Base-by-base conservation (phyloP, 345 rosid genomes). In the Cardamine resedifolia region DNA sequence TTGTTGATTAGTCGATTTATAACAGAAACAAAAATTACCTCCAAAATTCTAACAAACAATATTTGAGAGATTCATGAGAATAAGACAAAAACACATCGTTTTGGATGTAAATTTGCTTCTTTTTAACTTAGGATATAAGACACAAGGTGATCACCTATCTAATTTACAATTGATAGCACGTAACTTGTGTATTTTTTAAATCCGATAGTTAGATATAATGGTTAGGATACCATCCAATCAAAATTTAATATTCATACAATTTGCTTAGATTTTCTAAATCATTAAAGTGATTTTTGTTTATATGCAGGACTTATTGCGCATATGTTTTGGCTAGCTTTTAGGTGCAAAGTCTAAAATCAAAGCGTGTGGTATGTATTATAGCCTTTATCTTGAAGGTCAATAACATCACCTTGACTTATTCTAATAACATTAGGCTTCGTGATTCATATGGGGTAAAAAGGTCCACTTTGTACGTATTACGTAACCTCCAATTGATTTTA, bases 391-490 rank as follows among this genome's bases (percentile, higher is more conserved):
- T 34, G 36, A 62, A 55, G 23, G 79, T 76, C 70, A 55, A 76
- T 19, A 47, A 69, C 58, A 60, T 62, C 63, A 60, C 56, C 74
- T 44, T 75, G 70, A 75, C 64, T 45, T 69, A 36, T 75, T 43
- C 64, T 26, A 55, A 41, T 10, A 41, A 12, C 58, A 55, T 55
- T 39, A 68, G 58, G 65, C 39, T 45, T 47, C 50, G 51, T 62
- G 26, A 43, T 33, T 55, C 24, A 24, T 15, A 27, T 49, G 43
- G 5, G 20, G 41, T 50, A 7, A 60, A 67, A 43, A 60, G 78
- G 69, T 52, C 78, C 69, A 51, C 74, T 52, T 75, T 75, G 64
- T 52, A 68, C 64, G 64, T 75, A 44, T 51, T 39, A 75, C 74
- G 70, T 75, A 53, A 68, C 49, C 43, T 51, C 50, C 15, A 27